These are phyloP conservation scores for Aegilops speltoides DNA, from an alignment of 176 grass and related monocot species.

Conservation along the genomic window DNA sequence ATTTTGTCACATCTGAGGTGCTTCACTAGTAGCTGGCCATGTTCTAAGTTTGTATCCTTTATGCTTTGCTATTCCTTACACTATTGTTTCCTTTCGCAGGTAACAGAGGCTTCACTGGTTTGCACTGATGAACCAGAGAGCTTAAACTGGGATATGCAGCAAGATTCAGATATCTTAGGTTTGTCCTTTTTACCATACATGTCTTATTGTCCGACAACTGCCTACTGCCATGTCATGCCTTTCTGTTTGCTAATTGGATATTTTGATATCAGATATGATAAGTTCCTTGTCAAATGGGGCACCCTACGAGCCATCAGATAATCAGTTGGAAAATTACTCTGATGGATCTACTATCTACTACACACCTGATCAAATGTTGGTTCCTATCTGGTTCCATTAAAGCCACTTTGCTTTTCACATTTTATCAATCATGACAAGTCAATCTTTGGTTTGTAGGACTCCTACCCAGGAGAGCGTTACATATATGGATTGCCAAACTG, in stretches of 20 bases:
- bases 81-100: slow-evolving; percentile 23
- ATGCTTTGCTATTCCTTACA: neutral
- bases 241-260: slow-evolving; percentile 34
- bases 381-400: slow-evolving; percentile 17
- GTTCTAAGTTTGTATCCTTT: neutral
- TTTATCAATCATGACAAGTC: slow-evolving; percentile 4
- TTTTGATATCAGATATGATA: slow-evolving; percentile 22
- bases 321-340: slow-evolving; percentile 23
- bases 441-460: slow-evolving; percentile 34
- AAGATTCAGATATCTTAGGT: slow-evolving; percentile 38
- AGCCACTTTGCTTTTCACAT: neutral
- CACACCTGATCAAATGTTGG: slow-evolving; percentile 39
- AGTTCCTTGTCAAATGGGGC: slow-evolving; percentile 28
- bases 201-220: neutral
- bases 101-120: slow-evolving; percentile 38
- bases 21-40: neutral
- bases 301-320: slow-evolving; percentile 22
- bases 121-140: slow-evolving; percentile 40
- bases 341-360: slow-evolving; percentile 23
- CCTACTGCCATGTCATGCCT: neutral
- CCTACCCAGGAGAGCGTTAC: slow-evolving; percentile 37
- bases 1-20: slow-evolving; percentile 40
- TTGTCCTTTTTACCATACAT: slow-evolving; percentile 9
- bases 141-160: slow-evolving; percentile 30
- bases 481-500: slow-evolving; percentile 20